These are phyloP conservation scores for Podospora sp. DNA, from an alignment of 495 filamentous ascomycete genomes.

Conservation along the genomic window DNA sequence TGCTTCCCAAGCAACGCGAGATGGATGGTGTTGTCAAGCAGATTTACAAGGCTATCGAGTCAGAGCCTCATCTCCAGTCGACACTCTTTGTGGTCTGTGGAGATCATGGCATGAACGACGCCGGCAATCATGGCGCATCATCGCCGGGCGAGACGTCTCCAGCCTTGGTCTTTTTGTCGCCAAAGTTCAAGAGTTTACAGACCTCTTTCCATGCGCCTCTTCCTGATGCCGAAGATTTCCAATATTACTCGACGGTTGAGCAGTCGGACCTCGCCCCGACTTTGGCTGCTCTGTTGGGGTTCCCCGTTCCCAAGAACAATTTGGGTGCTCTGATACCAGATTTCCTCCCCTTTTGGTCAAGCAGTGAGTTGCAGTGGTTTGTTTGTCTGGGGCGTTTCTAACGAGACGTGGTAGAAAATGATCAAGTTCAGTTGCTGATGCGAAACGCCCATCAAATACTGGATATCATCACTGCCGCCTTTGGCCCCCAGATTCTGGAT, in stretches of 20 bases:
- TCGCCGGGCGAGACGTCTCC: constrained; percentile 90
- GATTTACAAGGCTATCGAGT: constrained; percentile 76
- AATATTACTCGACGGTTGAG: constrained; percentile 81
- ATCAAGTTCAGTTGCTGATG: constrained; percentile 66
- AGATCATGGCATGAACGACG: constrained; percentile 99
- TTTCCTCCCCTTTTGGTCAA: constrained; percentile 73
- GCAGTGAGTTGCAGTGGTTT: constrained; percentile 39
- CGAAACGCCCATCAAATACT: constrained; percentile 80
- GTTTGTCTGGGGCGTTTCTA: not conserved
- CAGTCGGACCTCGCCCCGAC: constrained; percentile 94
- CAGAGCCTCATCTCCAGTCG: constrained; percentile 66
- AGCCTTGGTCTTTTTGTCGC: constrained; percentile 88
- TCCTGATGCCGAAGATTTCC: constrained; percentile 59
- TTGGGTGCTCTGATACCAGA: constrained; percentile 83
- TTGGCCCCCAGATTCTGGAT: constrained; percentile 59
- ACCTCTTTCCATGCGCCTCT: constrained; percentile 48
- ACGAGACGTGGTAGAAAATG: constrained; percentile 43
- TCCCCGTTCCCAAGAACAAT: constrained; percentile 91
- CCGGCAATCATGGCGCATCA: constrained; percentile 94
- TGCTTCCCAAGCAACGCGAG: constrained; percentile 89
- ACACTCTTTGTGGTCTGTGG: constrained; percentile 86
- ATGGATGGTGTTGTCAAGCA: constrained; percentile 84
- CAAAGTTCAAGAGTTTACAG: constrained; percentile 67
- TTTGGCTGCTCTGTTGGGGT: constrained; percentile 80
- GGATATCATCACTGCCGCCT: constrained; percentile 70